These are phyloP conservation scores for Thielaviopsis punctulata DNA, from an alignment of 2,329 filamentous ascomycete species.

Conservation along the genomic window DNA sequence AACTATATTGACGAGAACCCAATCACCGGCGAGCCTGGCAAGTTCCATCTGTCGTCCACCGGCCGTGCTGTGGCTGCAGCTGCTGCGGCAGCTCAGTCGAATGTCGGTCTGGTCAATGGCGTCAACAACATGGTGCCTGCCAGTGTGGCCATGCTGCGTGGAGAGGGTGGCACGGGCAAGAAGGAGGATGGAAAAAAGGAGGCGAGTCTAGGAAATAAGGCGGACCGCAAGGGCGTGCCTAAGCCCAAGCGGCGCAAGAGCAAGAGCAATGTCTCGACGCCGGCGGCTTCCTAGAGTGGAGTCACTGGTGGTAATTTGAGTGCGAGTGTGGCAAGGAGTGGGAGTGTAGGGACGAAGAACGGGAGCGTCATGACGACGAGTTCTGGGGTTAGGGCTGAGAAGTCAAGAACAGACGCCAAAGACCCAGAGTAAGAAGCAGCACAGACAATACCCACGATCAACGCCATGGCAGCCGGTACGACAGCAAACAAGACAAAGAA, in stretches of 20 bases:
- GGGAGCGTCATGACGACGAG: too few relatives aligned
- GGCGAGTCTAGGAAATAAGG: constrained; percentile 18
- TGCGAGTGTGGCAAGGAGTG: neutral
- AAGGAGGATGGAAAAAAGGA: constrained; percentile 19
- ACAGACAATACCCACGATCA: too few relatives aligned
- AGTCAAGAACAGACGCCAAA: too few relatives aligned
- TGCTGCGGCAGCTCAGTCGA: constrained; percentile 4
- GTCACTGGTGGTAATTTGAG: neutral
- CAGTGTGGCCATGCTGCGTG: neutral
- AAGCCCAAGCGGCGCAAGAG: constrained; percentile 25
- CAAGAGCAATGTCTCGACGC: constrained; percentile 15
- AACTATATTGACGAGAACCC: constrained; percentile 53
- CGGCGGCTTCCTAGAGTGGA: constrained; percentile 4
- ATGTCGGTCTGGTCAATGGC: neutral
- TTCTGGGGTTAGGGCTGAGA: too few relatives aligned
- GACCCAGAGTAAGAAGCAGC: too few relatives aligned
- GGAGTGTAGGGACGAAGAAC: neutral
- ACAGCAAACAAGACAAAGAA: too few relatives aligned
- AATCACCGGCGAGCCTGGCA: constrained; percentile 47
- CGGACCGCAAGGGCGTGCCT: constrained; percentile 19
- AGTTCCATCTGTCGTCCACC: constrained; percentile 46
- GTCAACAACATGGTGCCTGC: neutral
- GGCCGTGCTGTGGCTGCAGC: constrained; percentile 28
- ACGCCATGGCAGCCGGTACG: too few relatives aligned
- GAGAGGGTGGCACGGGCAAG: constrained; percentile 4